Evolutionary conservation across 352 stramenopile genomes (phyloP), one percentile per base, ranked within the genome.

Genomic region (Peronospora destructor): DNA sequence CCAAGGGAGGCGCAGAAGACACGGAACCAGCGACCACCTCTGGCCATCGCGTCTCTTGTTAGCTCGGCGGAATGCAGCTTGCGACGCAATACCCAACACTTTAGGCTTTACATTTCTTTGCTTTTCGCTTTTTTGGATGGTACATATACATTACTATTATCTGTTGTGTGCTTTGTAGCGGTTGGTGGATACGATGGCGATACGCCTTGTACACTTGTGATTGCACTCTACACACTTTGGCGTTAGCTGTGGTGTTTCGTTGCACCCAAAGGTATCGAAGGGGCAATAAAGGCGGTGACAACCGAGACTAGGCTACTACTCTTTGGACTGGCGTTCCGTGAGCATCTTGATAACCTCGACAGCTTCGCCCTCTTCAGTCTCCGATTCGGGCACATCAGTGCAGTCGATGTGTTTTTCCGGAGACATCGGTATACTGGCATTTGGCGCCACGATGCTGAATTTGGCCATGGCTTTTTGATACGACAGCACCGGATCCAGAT

Each of bases 91-190:
- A 65, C 50, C 37, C n/a, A 12, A 58, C 33, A 48, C 19, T 39
- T 46, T 62, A 56, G 29, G 29, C 45, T 61, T 41, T 62, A 59
- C 21, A 33, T 63, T 55, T 59, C 34, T 21, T 21, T 21, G 19
- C 35, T 59, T 63, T 50, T 21, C n/a, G 21, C 45, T 28, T 47
- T 53, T 40, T 55, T 56, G 34, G 43, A 11, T 60, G 42, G 40
- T 54, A 40, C 54, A 53, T 64, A 66, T 58, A 71, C n/a, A 63
- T 59, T 61, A 61, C 25, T 65, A 65, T 40, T 6, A 26, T 26
- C 5, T 6, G 23, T 3, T 26, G 23, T 6, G 23, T 26, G 23
- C 23, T 35, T 12, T 58, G 42, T 49, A 21, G 19, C 32, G 38
- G 23, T 45, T 14, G 21, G 10, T 41, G 37, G 21, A 45, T 30